These are phyloP conservation scores for Rubia occidens DNA, from an alignment of 305 asterid species.

Conservation along the genomic window DNA sequence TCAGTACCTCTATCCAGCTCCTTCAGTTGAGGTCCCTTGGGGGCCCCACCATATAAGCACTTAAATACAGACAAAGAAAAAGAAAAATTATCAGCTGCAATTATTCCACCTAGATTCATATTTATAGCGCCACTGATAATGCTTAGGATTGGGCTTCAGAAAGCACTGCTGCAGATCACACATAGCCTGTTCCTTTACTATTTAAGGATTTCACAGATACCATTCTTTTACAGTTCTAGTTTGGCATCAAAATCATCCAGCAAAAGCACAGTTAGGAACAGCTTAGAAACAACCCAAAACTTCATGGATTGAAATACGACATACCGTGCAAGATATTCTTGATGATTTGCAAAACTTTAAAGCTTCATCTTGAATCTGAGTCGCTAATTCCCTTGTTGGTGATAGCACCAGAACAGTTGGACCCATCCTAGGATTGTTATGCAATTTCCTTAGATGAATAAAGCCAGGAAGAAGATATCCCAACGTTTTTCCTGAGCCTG, in stretches of 20 bases:
- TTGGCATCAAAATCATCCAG: background rate
- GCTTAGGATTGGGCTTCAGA: background rate
- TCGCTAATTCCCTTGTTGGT: slow-evolving; percentile 95
- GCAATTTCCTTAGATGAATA: slow-evolving; percentile 60
- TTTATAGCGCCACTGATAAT: background rate
- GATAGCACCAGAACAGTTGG: slow-evolving; percentile 92
- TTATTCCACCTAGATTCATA: background rate
- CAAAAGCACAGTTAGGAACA: background rate
- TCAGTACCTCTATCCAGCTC: slow-evolving; percentile 85
- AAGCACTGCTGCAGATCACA: background rate
- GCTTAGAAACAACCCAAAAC: background rate
- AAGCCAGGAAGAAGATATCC: slow-evolving; percentile 93
- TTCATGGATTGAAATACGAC: background rate
- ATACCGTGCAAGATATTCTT: slow-evolving; percentile 82
- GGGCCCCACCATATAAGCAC: slow-evolving; percentile 90
- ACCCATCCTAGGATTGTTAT: slow-evolving; percentile 62
- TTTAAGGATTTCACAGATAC: background rate
- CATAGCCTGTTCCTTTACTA: background rate
- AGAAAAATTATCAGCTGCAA: slow-evolving; percentile 1
- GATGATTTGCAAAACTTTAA: slow-evolving; percentile 81
- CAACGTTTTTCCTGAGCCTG: slow-evolving; percentile 93
- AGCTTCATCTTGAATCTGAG: slow-evolving; percentile 97
- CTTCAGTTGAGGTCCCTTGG: slow-evolving; percentile 80
- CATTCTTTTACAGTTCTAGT: background rate
- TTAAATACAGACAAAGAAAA: slow-evolving; percentile 14